Conservation (phyloP, 495 filamentous ascomycete species). For the Cercophora samala region DNA sequence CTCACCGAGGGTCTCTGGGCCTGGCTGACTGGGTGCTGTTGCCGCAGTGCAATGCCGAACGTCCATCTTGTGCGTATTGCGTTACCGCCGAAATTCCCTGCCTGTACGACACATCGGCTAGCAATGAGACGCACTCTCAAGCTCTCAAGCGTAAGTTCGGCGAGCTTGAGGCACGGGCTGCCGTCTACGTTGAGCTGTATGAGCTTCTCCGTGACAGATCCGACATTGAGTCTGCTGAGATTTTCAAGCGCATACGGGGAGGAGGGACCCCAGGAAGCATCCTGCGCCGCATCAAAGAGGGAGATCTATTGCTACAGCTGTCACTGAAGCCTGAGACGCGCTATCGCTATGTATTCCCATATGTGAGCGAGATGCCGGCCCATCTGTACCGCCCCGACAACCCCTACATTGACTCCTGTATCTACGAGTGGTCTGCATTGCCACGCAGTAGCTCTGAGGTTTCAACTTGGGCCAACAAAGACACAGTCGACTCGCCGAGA, state of each 20-base stretch:
- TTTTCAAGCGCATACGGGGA: conserved; percentile 29
- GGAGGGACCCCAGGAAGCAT: conserved; percentile 30
- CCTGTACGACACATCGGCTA: neutral
- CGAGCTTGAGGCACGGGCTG: neutral
- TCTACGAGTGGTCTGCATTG: conserved; percentile 24
- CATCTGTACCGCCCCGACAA: conserved; percentile 20
- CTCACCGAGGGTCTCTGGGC: neutral
- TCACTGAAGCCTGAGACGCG: conserved; percentile 32
- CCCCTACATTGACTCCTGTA: conserved; percentile 29
- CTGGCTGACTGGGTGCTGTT: neutral
- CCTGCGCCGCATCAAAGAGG: conserved; percentile 29
- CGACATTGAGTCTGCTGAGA: conserved; percentile 28
- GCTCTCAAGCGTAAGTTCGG: conserved; percentile 7
- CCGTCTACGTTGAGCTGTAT: neutral
- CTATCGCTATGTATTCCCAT: conserved; percentile 35
- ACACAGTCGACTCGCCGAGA: neutral
- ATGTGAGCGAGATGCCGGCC: conserved; percentile 25
- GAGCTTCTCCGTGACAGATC: neutral
- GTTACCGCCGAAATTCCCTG: neutral
- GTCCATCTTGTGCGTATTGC: neutral
- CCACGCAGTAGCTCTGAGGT: neutral
- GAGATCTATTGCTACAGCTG: conserved; percentile 34
- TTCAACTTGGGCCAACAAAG: neutral
- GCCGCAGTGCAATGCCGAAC: neutral
- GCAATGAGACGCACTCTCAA: neutral